Evolutionary conservation across 305 asterid species (phyloP).

Genomic region (Coffea humblotiana): DNA sequence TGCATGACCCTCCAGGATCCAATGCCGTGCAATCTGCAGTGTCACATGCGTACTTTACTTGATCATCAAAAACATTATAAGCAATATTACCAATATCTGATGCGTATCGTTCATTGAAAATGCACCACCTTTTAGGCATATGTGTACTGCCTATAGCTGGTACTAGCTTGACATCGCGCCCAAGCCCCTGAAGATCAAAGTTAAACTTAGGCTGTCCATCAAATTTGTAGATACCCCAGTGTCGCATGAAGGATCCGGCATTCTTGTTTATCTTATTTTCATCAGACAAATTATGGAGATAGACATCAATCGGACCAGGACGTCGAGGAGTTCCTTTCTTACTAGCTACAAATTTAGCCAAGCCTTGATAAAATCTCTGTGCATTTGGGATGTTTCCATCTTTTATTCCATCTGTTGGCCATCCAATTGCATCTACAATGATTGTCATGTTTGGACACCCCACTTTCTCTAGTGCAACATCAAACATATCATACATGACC

Average conservation of each 20-base stretch:
- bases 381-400: conserved; percentile 33
- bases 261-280: conserved; percentile 17
- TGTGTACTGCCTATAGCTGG: conserved; percentile 35
- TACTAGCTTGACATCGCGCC: conserved; percentile 29
- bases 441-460: conserved; percentile 31
- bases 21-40: conserved; percentile 34
- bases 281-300: conserved; percentile 31
- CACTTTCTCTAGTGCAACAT: conserved; percentile 30
- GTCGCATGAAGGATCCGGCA: conserved; percentile 31
- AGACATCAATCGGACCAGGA: conserved; percentile 38
- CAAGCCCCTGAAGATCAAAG: conserved; percentile 43
- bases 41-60: conserved; percentile 18
- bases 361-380: conserved; percentile 34
- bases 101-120: conserved; percentile 24
- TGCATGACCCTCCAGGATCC: conserved; percentile 36
- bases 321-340: conserved; percentile 47
- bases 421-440: conserved; percentile 36
- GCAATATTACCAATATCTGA: not conserved
- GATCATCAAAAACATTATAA: too few relatives aligned
- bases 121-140: conserved; percentile 58
- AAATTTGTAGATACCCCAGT: conserved; percentile 48
- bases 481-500: conserved; percentile 33
- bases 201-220: conserved; percentile 45
- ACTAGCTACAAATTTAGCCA: conserved; percentile 20
- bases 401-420: conserved; percentile 55